Evolutionary conservation across 192 early-diverging fungal species (phyloP).

Genomic region (Entrophospora sp.): DNA sequence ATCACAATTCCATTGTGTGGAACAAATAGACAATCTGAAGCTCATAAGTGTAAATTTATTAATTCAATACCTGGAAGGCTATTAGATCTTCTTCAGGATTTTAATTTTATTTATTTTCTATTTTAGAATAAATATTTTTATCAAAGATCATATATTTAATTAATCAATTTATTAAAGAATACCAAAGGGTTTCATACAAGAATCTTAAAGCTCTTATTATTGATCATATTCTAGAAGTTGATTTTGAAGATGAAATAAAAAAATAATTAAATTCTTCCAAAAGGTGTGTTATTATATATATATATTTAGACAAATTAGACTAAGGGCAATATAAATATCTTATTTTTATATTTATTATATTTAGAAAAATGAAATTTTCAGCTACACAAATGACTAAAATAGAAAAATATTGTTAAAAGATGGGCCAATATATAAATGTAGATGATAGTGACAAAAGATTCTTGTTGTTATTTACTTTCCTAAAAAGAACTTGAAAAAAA

Average conservation of each 20-base stretch:
- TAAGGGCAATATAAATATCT: background rate
- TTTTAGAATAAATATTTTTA: background rate
- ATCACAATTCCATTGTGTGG: too few species aligned
- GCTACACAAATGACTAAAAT: constrained; percentile 99
- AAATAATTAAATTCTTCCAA: constrained; percentile 88
- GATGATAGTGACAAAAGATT: constrained; percentile 91
- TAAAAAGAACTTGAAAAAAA: constrained; percentile 94
- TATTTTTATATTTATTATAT: background rate
- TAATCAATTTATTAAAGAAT: constrained; percentile 48
- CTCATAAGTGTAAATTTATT: constrained; percentile 95
- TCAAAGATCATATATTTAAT: background rate
- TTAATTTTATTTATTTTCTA: too few species aligned
- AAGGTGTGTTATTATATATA: constrained; percentile 44
- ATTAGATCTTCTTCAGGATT: constrained; percentile 96
- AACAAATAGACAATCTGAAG: constrained; percentile 92
- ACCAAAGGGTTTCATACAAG: constrained; percentile 92
- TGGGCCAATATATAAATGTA: constrained; percentile 95
- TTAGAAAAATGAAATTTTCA: constrained; percentile 90
- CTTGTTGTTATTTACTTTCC: constrained; percentile 95
- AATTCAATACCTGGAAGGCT: constrained; percentile 93
- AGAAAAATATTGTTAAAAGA: constrained; percentile 92
- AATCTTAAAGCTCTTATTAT: constrained; percentile 90
- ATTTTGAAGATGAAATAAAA: constrained; percentile 98
- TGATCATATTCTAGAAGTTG: constrained; percentile 95
- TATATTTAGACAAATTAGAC: too few species aligned